These are phyloP conservation scores for Plantago elongata DNA, from an alignment of 257 asterid genomes.

Conservation along the genomic window DNA sequence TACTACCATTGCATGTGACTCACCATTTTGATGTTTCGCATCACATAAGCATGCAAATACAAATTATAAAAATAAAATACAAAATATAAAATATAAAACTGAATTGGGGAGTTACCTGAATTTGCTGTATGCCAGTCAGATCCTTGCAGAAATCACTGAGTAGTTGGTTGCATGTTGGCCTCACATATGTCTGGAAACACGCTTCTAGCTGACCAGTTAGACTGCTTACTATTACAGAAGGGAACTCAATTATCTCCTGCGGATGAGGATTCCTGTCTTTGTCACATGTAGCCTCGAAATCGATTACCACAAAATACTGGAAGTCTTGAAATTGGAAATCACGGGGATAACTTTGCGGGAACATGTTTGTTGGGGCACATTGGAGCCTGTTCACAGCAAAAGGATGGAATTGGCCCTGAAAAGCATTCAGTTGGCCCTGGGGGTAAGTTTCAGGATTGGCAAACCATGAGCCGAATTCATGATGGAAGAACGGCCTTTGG, in stretches of 20 bases:
- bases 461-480: slow-evolving; percentile 44
- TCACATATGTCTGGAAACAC: slow-evolving; percentile 77
- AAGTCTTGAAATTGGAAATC: slow-evolving; percentile 59
- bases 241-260: slow-evolving; percentile 95
- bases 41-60: slow-evolving; percentile 7
- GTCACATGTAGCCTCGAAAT: slow-evolving; percentile 94
- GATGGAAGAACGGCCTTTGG: slow-evolving; percentile 32
- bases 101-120: slow-evolving; percentile 47
- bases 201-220: slow-evolving; percentile 70
- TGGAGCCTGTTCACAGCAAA: slow-evolving; percentile 49
- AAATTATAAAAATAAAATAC: slow-evolving; percentile 5
- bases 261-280: slow-evolving; percentile 68
- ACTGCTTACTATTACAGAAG: slow-evolving; percentile 81
- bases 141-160: slow-evolving; percentile 89
- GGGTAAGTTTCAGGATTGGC: slow-evolving; percentile 39
- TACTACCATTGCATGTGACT: not conserved
- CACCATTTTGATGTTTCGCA: not conserved
- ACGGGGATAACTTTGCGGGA: slow-evolving; percentile 39
- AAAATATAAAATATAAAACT: slow-evolving; percentile 4
- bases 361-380: slow-evolving; percentile 42
- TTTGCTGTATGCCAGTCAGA: slow-evolving; percentile 92
- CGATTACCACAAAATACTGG: slow-evolving; percentile 76
- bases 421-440: slow-evolving; percentile 38
- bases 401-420: slow-evolving; percentile 51
- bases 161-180: slow-evolving; percentile 73